Base-by-base conservation (phyloP, 352 stramenopile species). In the Pythium aristosporum region DNA sequence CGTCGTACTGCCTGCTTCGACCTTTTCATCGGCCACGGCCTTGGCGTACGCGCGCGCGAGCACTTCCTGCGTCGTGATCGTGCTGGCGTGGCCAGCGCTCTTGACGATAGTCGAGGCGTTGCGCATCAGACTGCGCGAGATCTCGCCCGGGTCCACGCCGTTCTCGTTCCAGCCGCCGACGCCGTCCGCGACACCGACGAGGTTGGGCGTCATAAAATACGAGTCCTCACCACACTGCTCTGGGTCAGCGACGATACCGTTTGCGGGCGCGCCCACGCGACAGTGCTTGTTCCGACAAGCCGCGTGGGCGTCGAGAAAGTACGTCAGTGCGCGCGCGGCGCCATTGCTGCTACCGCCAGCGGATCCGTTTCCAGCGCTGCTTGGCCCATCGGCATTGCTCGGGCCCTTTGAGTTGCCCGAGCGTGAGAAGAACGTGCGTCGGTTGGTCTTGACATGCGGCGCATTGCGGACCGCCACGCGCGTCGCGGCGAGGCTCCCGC, bases 161-260 rank as follows among this genome's bases (percentile, higher is more conserved):
- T 91, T 92, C 36, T 92, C 83, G 68, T 92, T 92, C 83, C 83
- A 92, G 20, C 83, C 83, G 37, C 83, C 83, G 15, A 92, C 83
- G 23, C 83, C 83, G 52, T 92, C 83, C 5, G 83, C 83, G 56
- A 92, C 79, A 32, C 83, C 83, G 47, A 92, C 70, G 46, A 89
- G 72, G 13, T 77, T 77, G 1, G 74, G 73, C 13, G 81, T 80
- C 53, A 90, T 61, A 54, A 92, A 92, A 65, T 79, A 92, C 48
- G 83, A 92, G 62, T 92, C 83, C 55, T 92, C 83, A 20, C 83
- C 83, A 30, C 83, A 92, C 1, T 69, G 63, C 15, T 80, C 68
- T 7, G 83, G 79, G 55, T 82, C 78, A 5, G 72, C 50, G 5
- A 76, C 65, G 21, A 87, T 82, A 16, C 77, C 75, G 41, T 80